These are phyloP conservation scores for Gossypium trilobum DNA, from an alignment of 441 rosid species.

Conservation along the genomic window DNA sequence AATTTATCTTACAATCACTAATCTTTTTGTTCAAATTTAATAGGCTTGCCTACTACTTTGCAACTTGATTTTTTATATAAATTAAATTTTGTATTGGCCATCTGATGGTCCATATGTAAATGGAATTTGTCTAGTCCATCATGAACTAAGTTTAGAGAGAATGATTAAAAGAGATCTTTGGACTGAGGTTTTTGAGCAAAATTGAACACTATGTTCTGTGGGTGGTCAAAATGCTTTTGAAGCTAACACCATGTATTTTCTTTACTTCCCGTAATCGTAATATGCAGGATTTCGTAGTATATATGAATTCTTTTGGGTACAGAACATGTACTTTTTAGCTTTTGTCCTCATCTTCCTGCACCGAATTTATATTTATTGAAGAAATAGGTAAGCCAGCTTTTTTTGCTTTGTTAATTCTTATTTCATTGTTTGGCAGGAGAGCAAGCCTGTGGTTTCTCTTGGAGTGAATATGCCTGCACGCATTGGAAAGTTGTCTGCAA, in stretches of 20 bases:
- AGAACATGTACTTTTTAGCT: background rate
- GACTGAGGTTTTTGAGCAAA: background rate
- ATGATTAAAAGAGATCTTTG: background rate
- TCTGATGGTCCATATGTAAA: background rate
- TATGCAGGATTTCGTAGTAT: background rate
- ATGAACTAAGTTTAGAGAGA: background rate
- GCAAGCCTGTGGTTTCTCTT: constrained; percentile 31
- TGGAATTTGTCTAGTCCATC: background rate
- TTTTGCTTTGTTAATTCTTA: constrained; percentile 1
- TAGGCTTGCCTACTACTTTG: too few relatives aligned
- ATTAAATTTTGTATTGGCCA: background rate
- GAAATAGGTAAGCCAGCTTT: background rate
- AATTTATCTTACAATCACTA: background rate
- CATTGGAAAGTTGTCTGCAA: constrained; percentile 45
- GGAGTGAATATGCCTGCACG: constrained; percentile 32
- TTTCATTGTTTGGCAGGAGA: constrained; percentile 25
- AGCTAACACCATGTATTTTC: background rate
- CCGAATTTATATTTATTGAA: background rate
- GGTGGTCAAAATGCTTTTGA: background rate
- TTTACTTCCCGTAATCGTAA: background rate
- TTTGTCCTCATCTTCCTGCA: constrained; percentile 1
- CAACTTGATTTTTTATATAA: background rate
- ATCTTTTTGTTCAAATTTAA: background rate
- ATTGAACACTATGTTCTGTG: background rate
- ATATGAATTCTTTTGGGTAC: background rate